Percentiles rank a stretch among this genome's conserved stretches.
Conservation (phyloP, 2,329 filamentous ascomycete genomes). For the Monosporascus cannonballus region DNA sequence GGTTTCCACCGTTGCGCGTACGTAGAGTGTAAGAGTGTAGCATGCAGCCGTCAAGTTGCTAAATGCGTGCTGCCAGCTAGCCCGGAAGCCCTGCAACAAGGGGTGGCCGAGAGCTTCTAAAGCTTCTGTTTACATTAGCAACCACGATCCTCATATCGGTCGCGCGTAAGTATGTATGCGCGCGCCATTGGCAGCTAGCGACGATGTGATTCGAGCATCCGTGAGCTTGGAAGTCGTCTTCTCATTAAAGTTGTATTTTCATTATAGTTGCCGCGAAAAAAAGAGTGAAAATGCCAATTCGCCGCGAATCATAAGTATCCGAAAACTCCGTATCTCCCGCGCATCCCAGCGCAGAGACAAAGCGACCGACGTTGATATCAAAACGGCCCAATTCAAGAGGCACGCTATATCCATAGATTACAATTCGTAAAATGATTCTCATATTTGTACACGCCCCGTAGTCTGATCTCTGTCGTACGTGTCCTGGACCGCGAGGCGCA, state of each 20-base stretch:
- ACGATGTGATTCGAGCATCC: not conserved
- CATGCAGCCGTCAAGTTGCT: too few species aligned
- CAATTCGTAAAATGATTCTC: not conserved
- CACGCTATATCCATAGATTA: not conserved
- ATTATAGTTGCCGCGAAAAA: not conserved
- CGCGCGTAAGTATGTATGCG: too few species aligned
- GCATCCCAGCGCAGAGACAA: not conserved
- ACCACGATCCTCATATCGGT: too few species aligned
- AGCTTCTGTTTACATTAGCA: too few species aligned
- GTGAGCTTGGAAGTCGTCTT: not conserved
- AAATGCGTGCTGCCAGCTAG: too few species aligned
- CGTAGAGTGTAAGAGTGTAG: too few species aligned
- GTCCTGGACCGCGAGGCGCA: slow-evolving; percentile 20
- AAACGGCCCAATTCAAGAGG: too few species aligned
- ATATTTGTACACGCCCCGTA: slow-evolving; percentile 17
- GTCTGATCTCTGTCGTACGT: slow-evolving; percentile 19
- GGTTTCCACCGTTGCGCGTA: too few species aligned
- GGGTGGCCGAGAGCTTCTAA: too few species aligned
- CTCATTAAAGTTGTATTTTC: not conserved
- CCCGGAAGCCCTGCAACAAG: too few species aligned
- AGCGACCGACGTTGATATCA: too few species aligned
- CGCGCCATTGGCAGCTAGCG: too few species aligned
- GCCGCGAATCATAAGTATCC: not conserved
- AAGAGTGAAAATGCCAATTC: not conserved
- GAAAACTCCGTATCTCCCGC: not conserved